Conservation (phyloP, 2,329 filamentous ascomycete genomes). For the Paraphoma chrysanthemicola region DNA sequence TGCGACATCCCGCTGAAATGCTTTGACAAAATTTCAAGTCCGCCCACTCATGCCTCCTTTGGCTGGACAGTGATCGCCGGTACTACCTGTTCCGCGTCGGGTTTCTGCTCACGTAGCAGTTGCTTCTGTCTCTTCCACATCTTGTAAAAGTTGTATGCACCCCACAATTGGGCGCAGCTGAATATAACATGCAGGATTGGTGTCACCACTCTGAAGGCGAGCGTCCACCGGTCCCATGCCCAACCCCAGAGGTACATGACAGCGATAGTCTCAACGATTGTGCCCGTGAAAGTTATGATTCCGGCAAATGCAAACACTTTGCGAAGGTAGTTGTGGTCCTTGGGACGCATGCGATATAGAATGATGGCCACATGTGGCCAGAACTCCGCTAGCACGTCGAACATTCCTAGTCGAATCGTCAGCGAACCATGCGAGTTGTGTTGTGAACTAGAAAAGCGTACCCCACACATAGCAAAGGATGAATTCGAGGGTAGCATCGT, state of each 20-base stretch:
- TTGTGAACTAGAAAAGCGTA: too few species aligned
- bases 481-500: slow-evolving; percentile 38
- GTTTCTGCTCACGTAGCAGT: slow-evolving; percentile 1
- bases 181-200: slow-evolving; percentile 54
- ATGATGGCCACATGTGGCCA: slow-evolving; percentile 56
- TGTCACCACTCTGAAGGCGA: slow-evolving; percentile 54
- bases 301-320: slow-evolving; percentile 48
- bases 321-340: slow-evolving; percentile 48
- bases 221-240: slow-evolving; percentile 52
- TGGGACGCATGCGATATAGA: slow-evolving; percentile 52
- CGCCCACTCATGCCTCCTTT: background rate
- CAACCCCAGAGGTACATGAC: slow-evolving; percentile 55
- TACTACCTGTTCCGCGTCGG: background rate
- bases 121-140: slow-evolving; percentile 45
- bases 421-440: background rate
- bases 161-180: slow-evolving; percentile 52
- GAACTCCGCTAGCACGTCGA: slow-evolving; percentile 56
- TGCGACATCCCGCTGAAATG: too few species aligned
- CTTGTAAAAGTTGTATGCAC: slow-evolving; percentile 50
- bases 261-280: slow-evolving; percentile 51
- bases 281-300: slow-evolving; percentile 49
- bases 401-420: slow-evolving; percentile 47
- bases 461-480: slow-evolving; percentile 50
- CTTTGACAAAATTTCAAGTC: too few species aligned
- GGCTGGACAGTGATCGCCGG: background rate